phyloP scores from a whole-genome alignment of 768 basidiomycete species.

The Podaxis sp. region DNA sequence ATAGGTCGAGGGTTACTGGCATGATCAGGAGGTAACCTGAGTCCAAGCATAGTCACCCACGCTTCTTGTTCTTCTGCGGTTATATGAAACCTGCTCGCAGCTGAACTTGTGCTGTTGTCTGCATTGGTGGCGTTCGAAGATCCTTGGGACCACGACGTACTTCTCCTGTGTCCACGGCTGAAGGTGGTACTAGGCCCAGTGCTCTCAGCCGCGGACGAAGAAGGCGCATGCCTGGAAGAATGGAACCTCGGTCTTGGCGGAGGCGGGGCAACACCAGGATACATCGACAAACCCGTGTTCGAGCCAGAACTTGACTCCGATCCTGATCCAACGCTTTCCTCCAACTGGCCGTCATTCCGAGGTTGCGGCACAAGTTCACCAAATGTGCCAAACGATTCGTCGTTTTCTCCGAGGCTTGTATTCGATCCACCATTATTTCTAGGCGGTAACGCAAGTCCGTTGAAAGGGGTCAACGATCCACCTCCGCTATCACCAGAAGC shows the following conservation, averaged over 20 bases:
- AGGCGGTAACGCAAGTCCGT: constrained; percentile 1
- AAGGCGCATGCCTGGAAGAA: neutral
- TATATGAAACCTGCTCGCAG: neutral
- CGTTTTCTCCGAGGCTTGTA: too few species aligned
- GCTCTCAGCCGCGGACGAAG: neutral
- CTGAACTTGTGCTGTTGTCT: neutral
- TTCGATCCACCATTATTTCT: neutral
- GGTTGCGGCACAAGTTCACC: too few species aligned
- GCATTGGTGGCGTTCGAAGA: neutral
- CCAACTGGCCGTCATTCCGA: neutral
- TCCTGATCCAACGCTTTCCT: neutral
- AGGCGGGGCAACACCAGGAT: constrained; percentile 6
- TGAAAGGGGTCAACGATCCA: neutral
- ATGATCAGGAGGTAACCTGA: neutral
- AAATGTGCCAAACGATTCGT: too few species aligned
- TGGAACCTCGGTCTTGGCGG: constrained; percentile 3
- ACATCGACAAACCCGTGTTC: neutral
- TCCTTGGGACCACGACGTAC: constrained; percentile 4
- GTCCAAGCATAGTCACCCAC: neutral
- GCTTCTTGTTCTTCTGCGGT: neutral
- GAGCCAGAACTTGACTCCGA: neutral
- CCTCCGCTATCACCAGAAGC: neutral
- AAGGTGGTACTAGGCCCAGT: neutral
- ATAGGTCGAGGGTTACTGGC: neutral
- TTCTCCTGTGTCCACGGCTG: neutral